A percentile compares a stretch with the other conserved stretches of the same genome.
These are phyloP conservation scores for Neoarthrinium moseri DNA, from an alignment of 2,329 filamentous ascomycete genomes.

Conservation along the genomic window DNA sequence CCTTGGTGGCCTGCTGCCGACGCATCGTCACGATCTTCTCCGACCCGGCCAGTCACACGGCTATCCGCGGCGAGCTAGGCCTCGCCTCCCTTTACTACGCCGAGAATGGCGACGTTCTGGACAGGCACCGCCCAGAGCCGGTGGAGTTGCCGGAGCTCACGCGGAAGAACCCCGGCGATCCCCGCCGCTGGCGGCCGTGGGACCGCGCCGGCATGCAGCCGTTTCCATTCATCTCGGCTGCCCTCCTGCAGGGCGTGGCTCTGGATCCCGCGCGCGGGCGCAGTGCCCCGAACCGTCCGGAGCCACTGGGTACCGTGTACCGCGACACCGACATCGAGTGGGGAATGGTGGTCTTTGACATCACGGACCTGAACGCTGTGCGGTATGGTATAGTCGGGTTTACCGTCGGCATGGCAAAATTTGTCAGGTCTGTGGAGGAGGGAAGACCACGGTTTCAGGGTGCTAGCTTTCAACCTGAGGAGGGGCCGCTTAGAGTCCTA, in stretches of 20 bases:
- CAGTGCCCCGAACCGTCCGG: slow-evolving; percentile 9
- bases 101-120: not conserved
- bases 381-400: slow-evolving; percentile 21
- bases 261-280: slow-evolving; percentile 11
- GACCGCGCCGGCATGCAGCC: slow-evolving; percentile 13
- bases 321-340: slow-evolving; percentile 18
- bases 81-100: slow-evolving; percentile 14
- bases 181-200: slow-evolving; percentile 12
- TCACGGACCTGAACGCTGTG: slow-evolving; percentile 16
- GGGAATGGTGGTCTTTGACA: slow-evolving; percentile 21
- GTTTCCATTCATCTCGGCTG: slow-evolving; percentile 18
- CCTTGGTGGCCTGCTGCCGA: slow-evolving; percentile 15
- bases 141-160: slow-evolving; percentile 4
- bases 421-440: slow-evolving; percentile 10
- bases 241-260: slow-evolving; percentile 16
- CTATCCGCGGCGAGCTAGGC: slow-evolving; percentile 15
- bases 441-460: slow-evolving; percentile 4
- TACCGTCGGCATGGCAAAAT: slow-evolving; percentile 12
- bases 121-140: not conserved
- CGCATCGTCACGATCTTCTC: slow-evolving; percentile 19
- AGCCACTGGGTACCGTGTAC: slow-evolving; percentile 19
- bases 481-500: slow-evolving; percentile 11
- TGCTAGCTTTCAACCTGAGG: not conserved
- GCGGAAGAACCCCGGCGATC: not conserved
- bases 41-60: slow-evolving; percentile 15